Conservation (phyloP, 106 monocot species). For the Apostasia ramifera region DNA sequence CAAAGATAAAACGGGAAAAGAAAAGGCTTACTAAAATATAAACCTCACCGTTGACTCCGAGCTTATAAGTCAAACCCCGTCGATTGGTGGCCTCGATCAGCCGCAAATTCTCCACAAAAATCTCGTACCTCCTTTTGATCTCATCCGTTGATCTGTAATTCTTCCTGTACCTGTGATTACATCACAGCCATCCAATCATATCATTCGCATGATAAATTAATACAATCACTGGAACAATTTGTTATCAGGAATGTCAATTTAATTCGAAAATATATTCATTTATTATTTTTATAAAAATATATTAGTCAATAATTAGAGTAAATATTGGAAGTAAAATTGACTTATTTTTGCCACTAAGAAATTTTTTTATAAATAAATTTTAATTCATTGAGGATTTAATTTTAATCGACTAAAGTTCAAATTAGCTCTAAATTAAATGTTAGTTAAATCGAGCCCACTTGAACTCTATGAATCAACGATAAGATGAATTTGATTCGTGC, state of each 20-base stretch:
- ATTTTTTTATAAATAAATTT: no score
- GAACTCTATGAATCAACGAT: neutral
- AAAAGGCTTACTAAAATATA: neutral
- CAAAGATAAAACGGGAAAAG: neutral
- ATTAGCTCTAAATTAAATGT: neutral
- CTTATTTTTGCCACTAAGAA: no score
- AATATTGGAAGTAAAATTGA: neutral
- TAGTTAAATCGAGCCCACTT: no score
- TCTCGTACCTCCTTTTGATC: conserved; percentile 45
- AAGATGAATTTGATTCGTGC: neutral
- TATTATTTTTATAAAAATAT: neutral
- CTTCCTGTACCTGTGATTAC: conserved; percentile 50
- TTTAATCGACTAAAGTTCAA: neutral
- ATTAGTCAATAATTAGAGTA: neutral
- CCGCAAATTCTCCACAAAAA: conserved; percentile 49
- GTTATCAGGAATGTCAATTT: neutral
- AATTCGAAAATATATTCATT: neutral
- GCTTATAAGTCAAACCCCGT: conserved; percentile 47
- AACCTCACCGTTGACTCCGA: conserved; percentile 73
- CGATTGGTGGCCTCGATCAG: conserved; percentile 54
- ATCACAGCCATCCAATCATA: neutral
- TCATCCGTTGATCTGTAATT: conserved; percentile 50
- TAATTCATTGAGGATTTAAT: neutral
- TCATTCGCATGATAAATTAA: neutral
- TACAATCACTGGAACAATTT: no score